Conservation (phyloP, 306 rosid genomes). For the Medicago arabica region DNA sequence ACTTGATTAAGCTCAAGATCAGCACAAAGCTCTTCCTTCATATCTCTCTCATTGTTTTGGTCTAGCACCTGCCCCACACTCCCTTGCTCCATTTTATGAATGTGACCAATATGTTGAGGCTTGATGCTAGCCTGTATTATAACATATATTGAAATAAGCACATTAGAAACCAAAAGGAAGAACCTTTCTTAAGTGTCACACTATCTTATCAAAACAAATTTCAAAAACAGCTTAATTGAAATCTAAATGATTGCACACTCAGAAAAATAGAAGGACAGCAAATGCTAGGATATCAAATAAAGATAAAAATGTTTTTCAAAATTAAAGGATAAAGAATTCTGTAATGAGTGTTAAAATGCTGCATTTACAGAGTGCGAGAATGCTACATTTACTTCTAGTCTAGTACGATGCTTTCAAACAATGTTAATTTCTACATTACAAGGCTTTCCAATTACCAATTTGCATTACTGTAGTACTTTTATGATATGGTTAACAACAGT, state of each 20-base stretch:
- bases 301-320: neutral
- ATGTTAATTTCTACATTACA: too few species aligned
- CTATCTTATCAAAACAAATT: conserved; percentile 13
- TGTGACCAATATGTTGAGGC: conserved; percentile 97
- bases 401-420: too few species aligned
- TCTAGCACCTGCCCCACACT: conserved; percentile 93
- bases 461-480: too few species aligned
- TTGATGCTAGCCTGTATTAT: conserved; percentile 79
- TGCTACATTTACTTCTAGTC: neutral
- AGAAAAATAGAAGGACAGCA: too few species aligned
- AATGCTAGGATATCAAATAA: too few species aligned
- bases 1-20: conserved; percentile 96
- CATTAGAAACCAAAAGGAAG: neutral
- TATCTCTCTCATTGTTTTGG: conserved; percentile 84
- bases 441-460: too few species aligned
- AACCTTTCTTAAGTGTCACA: too few species aligned
- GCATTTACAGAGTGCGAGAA: neutral
- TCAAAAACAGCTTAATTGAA: neutral
- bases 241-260: too few species aligned
- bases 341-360: conserved; percentile 9
- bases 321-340: neutral
- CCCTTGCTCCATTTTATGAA: conserved; percentile 96
- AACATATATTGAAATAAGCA: conserved; percentile 20
- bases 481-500: neutral
- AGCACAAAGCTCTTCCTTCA: conserved; percentile 71